These are phyloP conservation scores for Carex pumila DNA, from an alignment of 176 grass and related monocot species.

Conservation along the genomic window DNA sequence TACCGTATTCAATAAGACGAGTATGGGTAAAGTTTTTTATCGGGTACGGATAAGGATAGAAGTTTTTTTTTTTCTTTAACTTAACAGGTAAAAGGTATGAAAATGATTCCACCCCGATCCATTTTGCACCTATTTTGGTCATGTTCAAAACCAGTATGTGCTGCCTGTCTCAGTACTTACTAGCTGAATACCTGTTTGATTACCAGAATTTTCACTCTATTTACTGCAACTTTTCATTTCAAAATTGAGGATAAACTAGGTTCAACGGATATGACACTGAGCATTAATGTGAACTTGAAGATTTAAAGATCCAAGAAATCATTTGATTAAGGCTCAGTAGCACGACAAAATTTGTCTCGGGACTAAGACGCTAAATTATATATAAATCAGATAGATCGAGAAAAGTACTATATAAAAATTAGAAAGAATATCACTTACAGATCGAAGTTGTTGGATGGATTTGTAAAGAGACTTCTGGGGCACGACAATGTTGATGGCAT, in stretches of 20 bases:
- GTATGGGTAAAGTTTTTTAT: too few relatives aligned
- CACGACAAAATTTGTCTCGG: neutral
- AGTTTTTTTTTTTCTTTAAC: too few relatives aligned
- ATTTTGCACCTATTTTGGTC: neutral
- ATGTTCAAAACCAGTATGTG: neutral
- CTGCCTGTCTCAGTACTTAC: neutral
- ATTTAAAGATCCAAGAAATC: neutral
- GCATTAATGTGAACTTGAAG: neutral
- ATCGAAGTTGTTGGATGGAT: slow-evolving; percentile 87
- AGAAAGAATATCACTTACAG: slow-evolving; percentile 38
- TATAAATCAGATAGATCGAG: neutral
- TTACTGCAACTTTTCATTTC: neutral
- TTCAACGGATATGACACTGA: neutral
- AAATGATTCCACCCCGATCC: too few relatives aligned
- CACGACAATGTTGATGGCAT: slow-evolving; percentile 82
- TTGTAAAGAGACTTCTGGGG: slow-evolving; percentile 79
- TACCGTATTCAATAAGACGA: too few relatives aligned
- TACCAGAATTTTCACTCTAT: neutral
- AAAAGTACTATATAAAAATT: slow-evolving; percentile 3
- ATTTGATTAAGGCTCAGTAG: neutral
- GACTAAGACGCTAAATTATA: neutral
- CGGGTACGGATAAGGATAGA: too few relatives aligned
- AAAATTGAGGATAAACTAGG: neutral
- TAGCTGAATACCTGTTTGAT: neutral
- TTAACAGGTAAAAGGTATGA: too few relatives aligned